Conservation (phyloP, 2,329 filamentous ascomycete species). For the Dactylellina leptospora region DNA sequence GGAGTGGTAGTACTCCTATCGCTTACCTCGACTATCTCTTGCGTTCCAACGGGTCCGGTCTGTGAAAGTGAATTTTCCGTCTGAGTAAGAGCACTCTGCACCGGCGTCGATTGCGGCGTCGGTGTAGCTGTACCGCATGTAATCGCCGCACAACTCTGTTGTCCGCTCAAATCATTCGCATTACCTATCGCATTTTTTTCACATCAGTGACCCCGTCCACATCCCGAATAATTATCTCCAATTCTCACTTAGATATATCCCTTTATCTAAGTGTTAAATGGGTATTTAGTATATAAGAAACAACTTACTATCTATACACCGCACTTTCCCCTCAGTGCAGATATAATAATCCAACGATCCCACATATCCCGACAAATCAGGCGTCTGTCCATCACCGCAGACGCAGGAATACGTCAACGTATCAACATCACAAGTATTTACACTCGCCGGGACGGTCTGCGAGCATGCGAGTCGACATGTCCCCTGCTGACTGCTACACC, state of each 20-base stretch:
- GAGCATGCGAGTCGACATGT: slow-evolving; percentile 4
- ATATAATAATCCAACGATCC: slow-evolving; percentile 23
- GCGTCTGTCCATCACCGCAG: slow-evolving; percentile 3
- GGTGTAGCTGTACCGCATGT: neutral
- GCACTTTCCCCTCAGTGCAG: slow-evolving; percentile 9
- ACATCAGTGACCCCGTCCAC: too few species aligned
- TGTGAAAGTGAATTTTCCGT: too few species aligned
- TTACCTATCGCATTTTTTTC: neutral
- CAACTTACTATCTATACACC: slow-evolving; percentile 22
- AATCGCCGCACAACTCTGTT: neutral
- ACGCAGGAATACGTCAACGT: slow-evolving; percentile 3
- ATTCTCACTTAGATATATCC: too few species aligned
- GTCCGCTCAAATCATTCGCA: neutral
- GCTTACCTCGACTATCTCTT: too few species aligned
- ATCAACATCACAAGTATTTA: slow-evolving; percentile 16
- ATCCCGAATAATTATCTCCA: too few species aligned
- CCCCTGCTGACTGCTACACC: slow-evolving; percentile 5
- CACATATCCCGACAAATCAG: slow-evolving; percentile 17
- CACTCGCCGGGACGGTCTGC: neutral
- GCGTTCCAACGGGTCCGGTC: too few species aligned
- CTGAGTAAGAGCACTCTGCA: too few species aligned
- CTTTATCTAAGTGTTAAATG: too few species aligned
- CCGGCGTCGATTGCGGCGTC: neutral
- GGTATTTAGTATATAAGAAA: too few species aligned
- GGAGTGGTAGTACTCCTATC: neutral